phyloP scores from a whole-genome alignment of 352 stramenopile species.

The Phytophthora syringae region DNA sequence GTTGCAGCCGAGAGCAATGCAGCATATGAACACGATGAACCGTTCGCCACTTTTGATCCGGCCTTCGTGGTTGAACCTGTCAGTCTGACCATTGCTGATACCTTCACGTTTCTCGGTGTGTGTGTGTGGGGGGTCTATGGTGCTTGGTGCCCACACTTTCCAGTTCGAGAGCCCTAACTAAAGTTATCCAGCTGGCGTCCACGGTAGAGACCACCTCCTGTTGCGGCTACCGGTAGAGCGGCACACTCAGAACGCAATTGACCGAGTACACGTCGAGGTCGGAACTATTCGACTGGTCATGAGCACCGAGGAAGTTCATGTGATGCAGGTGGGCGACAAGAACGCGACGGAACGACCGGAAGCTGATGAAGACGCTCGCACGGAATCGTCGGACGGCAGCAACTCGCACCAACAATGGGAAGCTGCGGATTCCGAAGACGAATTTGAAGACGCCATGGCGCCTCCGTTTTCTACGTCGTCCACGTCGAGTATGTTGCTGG shows the following conservation, averaged over 20 bases:
- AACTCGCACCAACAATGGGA: slow-evolving; percentile 6
- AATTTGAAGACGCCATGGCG: slow-evolving; percentile 37
- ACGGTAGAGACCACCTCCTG: slow-evolving; percentile 28
- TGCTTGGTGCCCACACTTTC: no score
- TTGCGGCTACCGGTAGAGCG: slow-evolving; percentile 12
- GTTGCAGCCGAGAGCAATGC: background rate
- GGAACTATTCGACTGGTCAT: no score
- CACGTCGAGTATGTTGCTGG: slow-evolving; percentile 5
- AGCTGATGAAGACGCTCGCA: slow-evolving; percentile 24
- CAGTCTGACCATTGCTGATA: slow-evolving; percentile 8
- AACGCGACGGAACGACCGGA: slow-evolving; percentile 5
- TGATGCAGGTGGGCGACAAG: slow-evolving; percentile 10
- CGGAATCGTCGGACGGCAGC: slow-evolving; percentile 27
- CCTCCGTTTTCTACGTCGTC: no score
- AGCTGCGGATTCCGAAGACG: slow-evolving; percentile 32
- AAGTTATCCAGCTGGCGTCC: slow-evolving; percentile 18
- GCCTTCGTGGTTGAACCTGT: slow-evolving; percentile 15
- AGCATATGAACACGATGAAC: slow-evolving; percentile 26
- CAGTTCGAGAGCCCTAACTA: slow-evolving; percentile 22
- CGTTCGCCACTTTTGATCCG: background rate
- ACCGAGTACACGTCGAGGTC: no score
- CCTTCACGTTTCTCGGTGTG: slow-evolving; percentile 19
- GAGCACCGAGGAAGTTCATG: slow-evolving; percentile 9
- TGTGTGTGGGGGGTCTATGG: no score
- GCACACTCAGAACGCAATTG: slow-evolving; percentile 16